Evolutionary conservation across 78 protist species (phyloP).

Genomic region (Dictyostelium firmibasis): DNA sequence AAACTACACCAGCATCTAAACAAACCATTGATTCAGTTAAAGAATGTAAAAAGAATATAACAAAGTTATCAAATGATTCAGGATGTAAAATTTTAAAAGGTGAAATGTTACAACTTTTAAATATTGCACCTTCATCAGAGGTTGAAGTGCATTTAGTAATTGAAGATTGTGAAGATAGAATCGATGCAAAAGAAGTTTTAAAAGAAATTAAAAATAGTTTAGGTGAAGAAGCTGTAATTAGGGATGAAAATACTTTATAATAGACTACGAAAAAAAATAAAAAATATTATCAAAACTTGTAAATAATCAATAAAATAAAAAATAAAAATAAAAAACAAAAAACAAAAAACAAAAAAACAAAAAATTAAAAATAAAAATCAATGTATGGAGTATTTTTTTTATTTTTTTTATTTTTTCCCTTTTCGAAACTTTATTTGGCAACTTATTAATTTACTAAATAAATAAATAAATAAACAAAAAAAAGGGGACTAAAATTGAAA

Average conservation of each 20-base stretch:
- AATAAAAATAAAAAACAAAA: too few species aligned
- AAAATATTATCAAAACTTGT: not conserved
- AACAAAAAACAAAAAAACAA: too few species aligned
- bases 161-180: constrained; percentile 54
- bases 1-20: constrained; percentile 52
- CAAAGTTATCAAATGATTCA: not conserved
- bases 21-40: not conserved
- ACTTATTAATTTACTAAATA: too few species aligned
- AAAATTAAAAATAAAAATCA: not conserved
- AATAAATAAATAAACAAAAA: too few species aligned
- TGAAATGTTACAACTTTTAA: constrained; percentile 55
- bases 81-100: constrained; percentile 2
- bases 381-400: too few species aligned
- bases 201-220: not conserved
- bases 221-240: constrained; percentile 11
- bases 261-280: not conserved
- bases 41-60: not conserved
- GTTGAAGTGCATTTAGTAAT: constrained; percentile 64
- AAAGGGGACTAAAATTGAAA: too few species aligned
- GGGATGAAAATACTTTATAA: constrained; percentile 1
- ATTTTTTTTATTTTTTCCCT: not conserved
- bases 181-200: not conserved
- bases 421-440: too few species aligned
- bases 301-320: not conserved
- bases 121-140: constrained; percentile 56